Evolutionary conservation across 371 early-diverging fungal genomes (phyloP).

Genomic region (Rozella allomycis): DNA sequence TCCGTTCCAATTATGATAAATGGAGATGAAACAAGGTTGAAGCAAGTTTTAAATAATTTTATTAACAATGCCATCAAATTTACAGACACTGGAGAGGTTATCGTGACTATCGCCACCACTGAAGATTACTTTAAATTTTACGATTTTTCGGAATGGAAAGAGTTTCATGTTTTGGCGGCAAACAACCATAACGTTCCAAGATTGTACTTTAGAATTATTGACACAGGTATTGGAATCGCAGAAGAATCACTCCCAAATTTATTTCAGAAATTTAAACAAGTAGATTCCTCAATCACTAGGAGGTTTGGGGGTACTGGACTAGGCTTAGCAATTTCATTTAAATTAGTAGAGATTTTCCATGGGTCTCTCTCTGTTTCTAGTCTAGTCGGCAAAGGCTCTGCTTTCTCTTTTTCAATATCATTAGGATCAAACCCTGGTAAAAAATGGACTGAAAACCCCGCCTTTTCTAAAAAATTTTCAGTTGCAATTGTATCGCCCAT

Average conservation of each 20-base stretch:
- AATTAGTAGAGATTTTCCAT: slow-evolving; percentile 1
- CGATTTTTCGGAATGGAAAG: no score
- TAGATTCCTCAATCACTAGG: slow-evolving; percentile 3
- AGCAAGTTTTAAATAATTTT: slow-evolving; percentile 1
- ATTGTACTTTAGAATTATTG: no score
- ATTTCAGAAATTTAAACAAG: slow-evolving; percentile 6
- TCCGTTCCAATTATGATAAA: neutral
- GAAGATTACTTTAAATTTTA: no score
- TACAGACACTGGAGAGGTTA: neutral
- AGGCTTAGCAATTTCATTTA: slow-evolving; percentile 5
- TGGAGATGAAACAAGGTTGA: slow-evolving; percentile 1
- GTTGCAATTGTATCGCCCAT: no score
- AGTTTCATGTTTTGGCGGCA: no score
- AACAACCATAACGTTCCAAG: no score
- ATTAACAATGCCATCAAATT: slow-evolving; percentile 1
- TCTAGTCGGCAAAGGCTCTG: slow-evolving; percentile 2
- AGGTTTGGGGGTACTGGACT: slow-evolving; percentile 5
- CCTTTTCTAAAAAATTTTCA: no score
- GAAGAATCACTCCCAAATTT: slow-evolving; percentile 3
- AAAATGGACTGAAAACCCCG: no score
- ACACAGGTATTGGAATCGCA: slow-evolving; percentile 7
- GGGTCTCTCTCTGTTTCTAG: slow-evolving; percentile 1
- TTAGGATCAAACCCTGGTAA: neutral
- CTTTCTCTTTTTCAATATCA: neutral
- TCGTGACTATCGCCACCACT: no score